Conservation (phyloP, 2,329 filamentous ascomycete species). For the Nannizzia gypsea region DNA sequence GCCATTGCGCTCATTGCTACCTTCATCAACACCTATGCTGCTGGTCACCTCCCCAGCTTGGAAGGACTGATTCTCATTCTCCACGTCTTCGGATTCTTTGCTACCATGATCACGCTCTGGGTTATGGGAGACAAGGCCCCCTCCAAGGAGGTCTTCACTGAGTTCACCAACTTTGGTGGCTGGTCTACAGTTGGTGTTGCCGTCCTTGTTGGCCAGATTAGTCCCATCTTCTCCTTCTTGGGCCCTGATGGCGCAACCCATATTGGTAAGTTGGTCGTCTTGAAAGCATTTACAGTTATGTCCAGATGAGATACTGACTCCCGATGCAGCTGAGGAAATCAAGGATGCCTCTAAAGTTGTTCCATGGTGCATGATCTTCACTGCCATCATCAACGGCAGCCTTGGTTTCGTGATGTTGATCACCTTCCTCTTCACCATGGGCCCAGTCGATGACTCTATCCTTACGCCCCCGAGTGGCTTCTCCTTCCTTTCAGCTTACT, state of each 20-base stretch:
- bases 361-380: constrained; percentile 28
- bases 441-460: constrained; percentile 21
- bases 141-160: constrained; percentile 35
- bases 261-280: constrained; percentile 18
- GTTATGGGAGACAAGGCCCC: constrained; percentile 32
- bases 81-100: constrained; percentile 44
- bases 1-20: constrained; percentile 31
- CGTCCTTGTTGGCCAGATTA: constrained; percentile 26
- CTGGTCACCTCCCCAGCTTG: constrained; percentile 34
- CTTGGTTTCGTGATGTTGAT: constrained; percentile 29
- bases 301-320: neutral
- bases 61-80: constrained; percentile 40
- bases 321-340: constrained; percentile 28
- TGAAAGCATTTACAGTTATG: neutral
- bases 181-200: constrained; percentile 37
- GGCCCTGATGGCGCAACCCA: constrained; percentile 30
- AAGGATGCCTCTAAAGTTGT: constrained; percentile 27
- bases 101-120: constrained; percentile 38
- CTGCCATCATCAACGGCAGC: constrained; percentile 26
- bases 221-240: constrained; percentile 28
- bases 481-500: constrained; percentile 27
- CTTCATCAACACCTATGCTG: constrained; percentile 35
- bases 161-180: constrained; percentile 37
- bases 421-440: constrained; percentile 30
- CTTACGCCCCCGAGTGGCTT: constrained; percentile 21